Base-by-base conservation (phyloP, 441 rosid genomes). In the Raphanus hybrid region DNA sequence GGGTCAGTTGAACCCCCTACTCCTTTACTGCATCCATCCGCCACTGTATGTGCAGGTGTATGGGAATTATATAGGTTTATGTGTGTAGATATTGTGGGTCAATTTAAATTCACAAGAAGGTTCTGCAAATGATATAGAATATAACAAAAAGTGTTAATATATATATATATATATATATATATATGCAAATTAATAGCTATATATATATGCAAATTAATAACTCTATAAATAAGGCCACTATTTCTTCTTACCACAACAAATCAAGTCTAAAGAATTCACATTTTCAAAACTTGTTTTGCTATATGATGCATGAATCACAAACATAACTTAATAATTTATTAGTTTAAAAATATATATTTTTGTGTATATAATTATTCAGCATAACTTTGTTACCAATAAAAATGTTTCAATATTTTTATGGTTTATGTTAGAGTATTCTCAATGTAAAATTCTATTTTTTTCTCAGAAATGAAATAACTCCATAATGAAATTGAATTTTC, bases 61-160 rank as follows among this genome's bases (percentile, higher is more conserved):
- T 18, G 39, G 41, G 52, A 76, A 55, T 69, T 71, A 79, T 66
- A 82, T 64, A 81, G 82, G 71, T 77, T 59, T 10, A 52, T 70
- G 80, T 72, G 82, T 74, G 83, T 66, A 41, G 23, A 74, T 75
- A 63, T 11, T 77, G 81, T 81, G 88, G 90, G 92, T 88, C 88
- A 85, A 81, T 82, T 59, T 74, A 73, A 75, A 50, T 71, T 67
- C 20, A 52, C 1, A 37, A 82, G 88, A 89, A 87, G 86, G 82
- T 89, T 88, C 20, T 45, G 54, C 48, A 8, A 35, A 15, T 34
- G 69, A 48, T 68, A 29, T 34, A 65, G 20, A 52, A 52, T 14
- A 52, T 52, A 14, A 52, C 18, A 50, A 50, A 14, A 50, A n/a
- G 16, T 50, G 57, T n/a, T 14, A 50, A n/a, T n/a, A n/a, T n/a